Conservation (phyloP, 495 filamentous ascomycete genomes). For the Bombardia bombarda region DNA sequence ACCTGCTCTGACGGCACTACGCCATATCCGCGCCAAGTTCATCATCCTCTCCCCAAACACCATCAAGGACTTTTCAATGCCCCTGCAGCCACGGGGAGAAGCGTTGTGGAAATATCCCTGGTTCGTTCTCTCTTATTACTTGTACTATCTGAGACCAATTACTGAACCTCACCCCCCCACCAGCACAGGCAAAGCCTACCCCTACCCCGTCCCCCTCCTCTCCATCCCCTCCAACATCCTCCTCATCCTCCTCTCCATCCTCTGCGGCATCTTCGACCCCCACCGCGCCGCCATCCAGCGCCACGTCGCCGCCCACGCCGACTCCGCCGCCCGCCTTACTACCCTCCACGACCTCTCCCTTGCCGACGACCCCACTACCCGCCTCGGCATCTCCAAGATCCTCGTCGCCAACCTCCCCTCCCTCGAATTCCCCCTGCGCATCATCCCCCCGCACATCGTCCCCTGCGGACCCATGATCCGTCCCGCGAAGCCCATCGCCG, state of each 20-base stretch:
- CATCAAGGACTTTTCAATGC: constrained; percentile 28
- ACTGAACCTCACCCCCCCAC: neutral
- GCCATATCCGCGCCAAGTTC: constrained; percentile 21
- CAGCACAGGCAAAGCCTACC: constrained; percentile 11
- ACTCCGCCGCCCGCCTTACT: constrained; percentile 10
- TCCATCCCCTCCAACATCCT: constrained; percentile 13
- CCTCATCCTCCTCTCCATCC: constrained; percentile 13
- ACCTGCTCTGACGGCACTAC: constrained; percentile 42
- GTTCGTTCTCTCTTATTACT: constrained; percentile 14
- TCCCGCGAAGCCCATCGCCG: constrained; percentile 20
- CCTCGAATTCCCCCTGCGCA: constrained; percentile 22
- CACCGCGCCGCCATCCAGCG: constrained; percentile 8
- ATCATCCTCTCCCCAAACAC: constrained; percentile 35
- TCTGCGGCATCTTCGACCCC: constrained; percentile 9
- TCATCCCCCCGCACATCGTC: constrained; percentile 35
- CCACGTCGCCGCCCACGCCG: constrained; percentile 2
- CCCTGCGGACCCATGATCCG: constrained; percentile 46
- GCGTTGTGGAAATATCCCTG: constrained; percentile 30
- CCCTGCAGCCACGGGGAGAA: constrained; percentile 25
- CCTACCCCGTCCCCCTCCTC: constrained; percentile 8
- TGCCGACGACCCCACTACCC: constrained; percentile 2
- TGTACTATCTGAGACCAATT: neutral
- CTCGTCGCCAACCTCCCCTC: constrained; percentile 20
- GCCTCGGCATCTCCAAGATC: constrained; percentile 8
- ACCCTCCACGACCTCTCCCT: constrained; percentile 16